Evolutionary conservation across 768 basidiomycete species (phyloP).

Genomic region (Mrakia blollopis): DNA sequence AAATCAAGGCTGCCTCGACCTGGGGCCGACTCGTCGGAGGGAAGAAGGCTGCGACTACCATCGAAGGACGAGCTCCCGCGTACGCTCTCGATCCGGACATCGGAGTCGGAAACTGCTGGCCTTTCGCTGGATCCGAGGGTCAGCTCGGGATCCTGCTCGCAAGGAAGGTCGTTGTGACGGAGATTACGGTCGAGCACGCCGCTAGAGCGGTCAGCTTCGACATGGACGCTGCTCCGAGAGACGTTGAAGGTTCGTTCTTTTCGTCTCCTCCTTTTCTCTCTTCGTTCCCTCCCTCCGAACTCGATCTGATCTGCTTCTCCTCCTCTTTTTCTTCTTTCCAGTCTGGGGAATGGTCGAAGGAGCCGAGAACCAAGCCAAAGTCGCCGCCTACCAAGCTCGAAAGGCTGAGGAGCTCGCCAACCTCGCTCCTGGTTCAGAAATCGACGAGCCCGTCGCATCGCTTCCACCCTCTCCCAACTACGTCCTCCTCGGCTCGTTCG

Average conservation of each 20-base stretch:
- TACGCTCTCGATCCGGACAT: constrained; percentile 81
- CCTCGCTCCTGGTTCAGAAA: neutral
- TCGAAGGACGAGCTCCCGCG: constrained; percentile 72
- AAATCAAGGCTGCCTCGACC: neutral
- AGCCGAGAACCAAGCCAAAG: constrained; percentile 60
- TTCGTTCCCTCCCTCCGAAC: neutral
- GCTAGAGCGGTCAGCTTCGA: constrained; percentile 75
- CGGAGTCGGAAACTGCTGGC: constrained; percentile 86
- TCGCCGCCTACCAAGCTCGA: constrained; percentile 52
- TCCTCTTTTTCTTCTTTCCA: neutral
- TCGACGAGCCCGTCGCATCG: neutral
- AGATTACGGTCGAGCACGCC: constrained; percentile 83
- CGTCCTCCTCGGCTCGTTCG: constrained; percentile 63
- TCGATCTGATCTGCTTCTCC: no score
- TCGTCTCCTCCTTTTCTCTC: neutral
- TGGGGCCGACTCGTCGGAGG: constrained; percentile 33
- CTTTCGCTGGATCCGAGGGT: constrained; percentile 71
- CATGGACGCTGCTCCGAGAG: constrained; percentile 69
- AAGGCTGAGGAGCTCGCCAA: constrained; percentile 29
- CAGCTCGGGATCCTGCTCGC: constrained; percentile 78
- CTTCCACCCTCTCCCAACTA: constrained; percentile 35
- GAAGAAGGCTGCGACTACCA: constrained; percentile 33
- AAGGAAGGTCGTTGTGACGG: constrained; percentile 55
- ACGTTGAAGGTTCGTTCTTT: constrained; percentile 64
- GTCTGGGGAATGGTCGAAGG: constrained; percentile 81